phyloP scores from a whole-genome alignment of 768 basidiomycete genomes.

The Psilocybe azurescens region DNA sequence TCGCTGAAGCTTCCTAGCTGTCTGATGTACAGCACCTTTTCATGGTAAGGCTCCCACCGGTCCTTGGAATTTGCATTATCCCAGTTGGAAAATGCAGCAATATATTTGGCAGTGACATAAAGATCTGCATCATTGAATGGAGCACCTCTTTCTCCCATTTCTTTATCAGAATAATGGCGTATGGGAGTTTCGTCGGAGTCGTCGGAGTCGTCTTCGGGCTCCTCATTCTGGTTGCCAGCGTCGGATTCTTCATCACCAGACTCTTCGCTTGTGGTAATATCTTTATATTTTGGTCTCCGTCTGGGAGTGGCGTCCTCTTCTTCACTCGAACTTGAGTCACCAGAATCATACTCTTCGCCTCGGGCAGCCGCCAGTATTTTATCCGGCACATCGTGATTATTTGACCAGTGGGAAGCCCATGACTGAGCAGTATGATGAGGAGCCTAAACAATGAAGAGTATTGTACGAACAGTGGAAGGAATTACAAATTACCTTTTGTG shows the following conservation, averaged over 20 bases:
- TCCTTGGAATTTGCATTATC: conserved; percentile 43
- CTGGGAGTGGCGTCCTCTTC: conserved; percentile 8
- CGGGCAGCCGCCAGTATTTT: conserved; percentile 58
- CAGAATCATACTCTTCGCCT: conserved; percentile 30
- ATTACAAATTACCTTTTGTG: conserved; percentile 52
- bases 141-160: conserved; percentile 58
- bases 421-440: conserved; percentile 68
- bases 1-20: neutral
- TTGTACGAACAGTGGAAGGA: neutral
- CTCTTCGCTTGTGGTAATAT: conserved; percentile 38
- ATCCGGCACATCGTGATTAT: conserved; percentile 68
- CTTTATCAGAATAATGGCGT: conserved; percentile 40
- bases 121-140: conserved; percentile 67
- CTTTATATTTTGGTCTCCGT: conserved; percentile 37
- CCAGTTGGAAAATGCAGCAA: conserved; percentile 56
- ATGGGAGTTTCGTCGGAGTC: conserved; percentile 43
- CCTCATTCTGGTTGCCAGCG: conserved; percentile 24
- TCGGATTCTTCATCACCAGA: conserved; percentile 23
- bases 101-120: conserved; percentile 62
- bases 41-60: conserved; percentile 59
- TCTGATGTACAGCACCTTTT: conserved; percentile 43
- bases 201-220: conserved; percentile 24
- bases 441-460: conserved; percentile 42
- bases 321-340: conserved; percentile 20
- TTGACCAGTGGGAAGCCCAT: conserved; percentile 73